Evolutionary conservation across 2,329 filamentous ascomycete species (phyloP), one percentile per base, ranked within the genome.

Genomic region (Venturia oleaginea): DNA sequence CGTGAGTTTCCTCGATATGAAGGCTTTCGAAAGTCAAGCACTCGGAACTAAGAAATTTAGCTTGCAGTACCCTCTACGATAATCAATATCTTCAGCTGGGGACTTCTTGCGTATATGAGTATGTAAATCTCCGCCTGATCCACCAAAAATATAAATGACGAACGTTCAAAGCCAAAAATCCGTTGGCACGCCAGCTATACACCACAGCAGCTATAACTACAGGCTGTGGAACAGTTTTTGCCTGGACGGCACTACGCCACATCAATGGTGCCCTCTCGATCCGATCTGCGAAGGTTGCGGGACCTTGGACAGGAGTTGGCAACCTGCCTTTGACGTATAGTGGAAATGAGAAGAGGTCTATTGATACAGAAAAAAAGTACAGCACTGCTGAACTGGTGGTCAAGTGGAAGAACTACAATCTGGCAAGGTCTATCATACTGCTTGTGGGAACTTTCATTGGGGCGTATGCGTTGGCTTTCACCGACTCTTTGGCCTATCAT

Each of bases 201-300:
- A 24, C 51, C 10, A 54, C 51, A 34, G 63, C 63, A 43, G 63
- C 63, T 10, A 34, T 64, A 22, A 57, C 46, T 7, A 57, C 63
- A 1, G 51, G 63, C 22, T 57, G 34, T 46, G 54, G 63, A 2
- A 64, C 63, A 3, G 55, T 60, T 4, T 64, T 64, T 27, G 63
- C 54, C 22, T 64, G 63, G 63, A 64, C 55, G 46, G 46, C 55
- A 27, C 57, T 64, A 4, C 34, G 63, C n/a, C 15, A 59, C 17
- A 61, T 57, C n/a, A 64, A 64, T 38, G 63, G 63, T 22, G 63
- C 55, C 22, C 27, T 64, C 1, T 46, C 63, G 22, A 64, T 60
- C 37, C 22, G 43, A 48, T 32, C 63, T 43, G 46, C 61, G 30
- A 59, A 64, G 27, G 10, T 61, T n/a, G 55, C 55, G 22, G 51